phyloP scores from a whole-genome alignment of 2,329 filamentous ascomycete genomes.

The Dactylellina cionopaga region DNA sequence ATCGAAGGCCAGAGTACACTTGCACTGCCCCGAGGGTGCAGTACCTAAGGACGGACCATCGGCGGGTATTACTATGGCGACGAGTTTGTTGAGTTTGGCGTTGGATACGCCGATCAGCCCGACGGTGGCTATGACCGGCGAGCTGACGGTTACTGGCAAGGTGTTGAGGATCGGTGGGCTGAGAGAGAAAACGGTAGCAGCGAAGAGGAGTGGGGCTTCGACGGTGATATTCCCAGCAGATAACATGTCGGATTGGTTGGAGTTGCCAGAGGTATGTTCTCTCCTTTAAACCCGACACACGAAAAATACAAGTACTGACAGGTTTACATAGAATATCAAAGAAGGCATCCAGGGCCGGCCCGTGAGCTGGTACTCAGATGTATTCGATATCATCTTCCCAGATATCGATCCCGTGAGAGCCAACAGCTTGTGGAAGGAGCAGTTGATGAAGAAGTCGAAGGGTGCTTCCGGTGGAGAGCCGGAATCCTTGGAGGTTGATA shows the following conservation, averaged over 20 bases:
- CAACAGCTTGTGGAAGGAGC: constrained; percentile 76
- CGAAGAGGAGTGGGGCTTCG: constrained; percentile 87
- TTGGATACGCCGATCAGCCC: constrained; percentile 81
- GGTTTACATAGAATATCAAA: constrained; percentile 85
- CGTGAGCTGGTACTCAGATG: constrained; percentile 91
- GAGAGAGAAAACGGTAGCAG: constrained; percentile 96
- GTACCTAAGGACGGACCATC: constrained; percentile 93
- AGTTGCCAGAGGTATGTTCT: constrained; percentile 86
- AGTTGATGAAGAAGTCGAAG: constrained; percentile 62
- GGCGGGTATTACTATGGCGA: constrained; percentile 98
- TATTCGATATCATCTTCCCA: constrained; percentile 91
- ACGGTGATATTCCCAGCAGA: constrained; percentile 95
- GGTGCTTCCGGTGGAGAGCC: constrained; percentile 15
- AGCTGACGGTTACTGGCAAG: constrained; percentile 95
- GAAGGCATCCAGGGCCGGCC: constrained; percentile 90
- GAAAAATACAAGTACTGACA: neutral
- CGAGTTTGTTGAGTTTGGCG: constrained; percentile 84
- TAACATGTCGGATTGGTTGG: constrained; percentile 96
- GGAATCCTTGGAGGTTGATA: constrained; percentile 43
- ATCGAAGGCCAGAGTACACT: constrained; percentile 90
- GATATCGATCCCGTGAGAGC: constrained; percentile 77
- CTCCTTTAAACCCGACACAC: neutral
- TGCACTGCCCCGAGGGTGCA: constrained; percentile 96
- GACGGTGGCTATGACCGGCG: constrained; percentile 95
- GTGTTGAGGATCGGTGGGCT: constrained; percentile 93